Base-by-base conservation (phyloP, 83 land plant species). In the Diphasiastrum complanatum region DNA sequence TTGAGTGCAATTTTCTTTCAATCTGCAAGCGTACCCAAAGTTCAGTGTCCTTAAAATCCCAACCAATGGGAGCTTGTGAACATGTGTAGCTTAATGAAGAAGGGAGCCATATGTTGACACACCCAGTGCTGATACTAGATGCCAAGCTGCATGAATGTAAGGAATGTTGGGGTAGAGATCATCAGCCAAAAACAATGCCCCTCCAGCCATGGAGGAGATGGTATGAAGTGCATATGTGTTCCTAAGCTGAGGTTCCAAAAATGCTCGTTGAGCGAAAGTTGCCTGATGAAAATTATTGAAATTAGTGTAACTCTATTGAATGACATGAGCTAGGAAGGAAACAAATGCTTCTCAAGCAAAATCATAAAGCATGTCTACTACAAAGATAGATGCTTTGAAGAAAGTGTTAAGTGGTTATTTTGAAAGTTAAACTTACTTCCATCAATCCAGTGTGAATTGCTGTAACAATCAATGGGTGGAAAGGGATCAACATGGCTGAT, bases 71-170 rank as follows among this genome's bases (percentile, higher is more conserved):
- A n/a, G n/a, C n/a, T n/a, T n/a, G n/a, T n/a, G n/a, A n/a, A n/a
- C n/a, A n/a, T n/a, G n/a, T n/a, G n/a, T 26, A 55, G 30, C 59
- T 55, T 32, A 30, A 14, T 55, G 45, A 14, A 41, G 45, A 18
- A 41, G 45, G 12, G 12, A 14, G 18, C n/a, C n/a, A 30, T 32
- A 79, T 23, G 97, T 87, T 16, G 84, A 78, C 4, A 91, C 85
- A 35, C 95, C 82, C 75, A 91, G 46, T 26, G 97, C 97, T 43
- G 97, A 95, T 28, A 86, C 95, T 11, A 91, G 85, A 65, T 91
- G 97, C 97, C 97, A 91, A 22, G 79, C 97, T 34, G 97, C 95
- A 78, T 91, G 97, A 34, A 91, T 65, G 54, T 71, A 91, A n/a
- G 97, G 97, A 27, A 86, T 82, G 19, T 58, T n/a, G 2, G 90